Evolutionary conservation across 2,329 filamentous ascomycete genomes (phyloP), one percentile per base, ranked within the genome.

Genomic region (Penicillium thymicola): DNA sequence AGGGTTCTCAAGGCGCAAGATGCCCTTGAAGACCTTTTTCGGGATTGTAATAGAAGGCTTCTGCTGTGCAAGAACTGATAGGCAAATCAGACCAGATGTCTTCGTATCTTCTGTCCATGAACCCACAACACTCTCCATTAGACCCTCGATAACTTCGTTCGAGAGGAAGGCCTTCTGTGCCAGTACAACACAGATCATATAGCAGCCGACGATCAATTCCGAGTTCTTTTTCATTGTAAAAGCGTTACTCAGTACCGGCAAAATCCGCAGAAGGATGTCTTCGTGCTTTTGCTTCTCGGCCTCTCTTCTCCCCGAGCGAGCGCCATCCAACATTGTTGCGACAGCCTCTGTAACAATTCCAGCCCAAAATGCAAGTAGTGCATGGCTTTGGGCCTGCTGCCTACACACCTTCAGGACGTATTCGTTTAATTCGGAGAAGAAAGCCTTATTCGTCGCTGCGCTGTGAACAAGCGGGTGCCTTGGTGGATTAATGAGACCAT

Each of bases 331-430:
- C 79, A 94, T 91, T 30, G 86, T 88, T 60, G 90, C 89, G 57
- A 95, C 82, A 11, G 92, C 87, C 74, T 99, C 92, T 0, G 91
- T 90, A 72, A 89, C 87, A 50, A 97, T 81, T 44, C 91, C 89
- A 5, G 89, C 91, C 93, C 94, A 99, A 71, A 99, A 97, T 0
- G 90, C 88, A 53, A 96, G 77, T 57, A 97, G 77, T 1, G 86
- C 85, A 38, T 90, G 85, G 65, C 94, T 89, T 52, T 93, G 86
- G 56, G 90, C 87, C 51, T 85, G 83, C 40, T 83, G 80, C 51
- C 85, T 83, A 69, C 91, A 88, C 25, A 89, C 86, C 56, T 87
- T 85, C 28, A 96, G 77, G 13, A 91, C 87, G 75, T 96, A 90
- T 54, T 85, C 80, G 65, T 94, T 96, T 52, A 97, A 80, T 10